A percentile compares a stretch with the other conserved stretches of the same genome.
Conservation (phyloP, 441 rosid genomes). For the Breynia disticha region DNA sequence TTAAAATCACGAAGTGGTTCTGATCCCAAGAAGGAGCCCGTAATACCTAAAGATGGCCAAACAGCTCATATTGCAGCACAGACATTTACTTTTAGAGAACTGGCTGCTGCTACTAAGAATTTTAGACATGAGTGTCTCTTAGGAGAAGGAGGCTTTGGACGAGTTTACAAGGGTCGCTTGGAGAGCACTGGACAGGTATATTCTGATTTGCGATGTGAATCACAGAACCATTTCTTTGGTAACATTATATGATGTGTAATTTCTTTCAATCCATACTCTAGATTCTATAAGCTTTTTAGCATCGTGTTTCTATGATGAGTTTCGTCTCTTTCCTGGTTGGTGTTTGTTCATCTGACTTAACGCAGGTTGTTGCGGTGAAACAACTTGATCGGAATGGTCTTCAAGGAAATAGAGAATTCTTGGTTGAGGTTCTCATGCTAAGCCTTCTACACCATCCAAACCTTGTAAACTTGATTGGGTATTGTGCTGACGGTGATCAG, state of each 20-base stretch:
- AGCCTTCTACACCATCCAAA: constrained; percentile 91
- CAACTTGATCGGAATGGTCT: constrained; percentile 95
- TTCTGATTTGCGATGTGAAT: constrained; percentile 1
- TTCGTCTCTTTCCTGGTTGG: constrained; percentile 3
- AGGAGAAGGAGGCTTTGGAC: constrained; percentile 99
- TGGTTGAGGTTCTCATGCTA: constrained; percentile 96
- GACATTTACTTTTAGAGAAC: constrained; percentile 83
- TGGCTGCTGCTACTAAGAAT: constrained; percentile 82
- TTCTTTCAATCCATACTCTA: not conserved
- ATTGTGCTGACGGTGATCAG: constrained; percentile 97
- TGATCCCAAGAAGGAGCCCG: constrained; percentile 61
- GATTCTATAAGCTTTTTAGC: not conserved
- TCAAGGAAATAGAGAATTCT: constrained; percentile 96
- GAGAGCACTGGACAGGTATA: constrained; percentile 91
- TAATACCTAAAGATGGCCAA: constrained; percentile 59
- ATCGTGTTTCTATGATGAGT: constrained; percentile 1
- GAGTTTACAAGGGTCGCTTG: constrained; percentile 86
- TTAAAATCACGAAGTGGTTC: constrained; percentile 58
- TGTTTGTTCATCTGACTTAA: constrained; percentile 10
- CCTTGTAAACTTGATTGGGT: constrained; percentile 91
- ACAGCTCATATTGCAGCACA: constrained; percentile 77
- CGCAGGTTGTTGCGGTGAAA: constrained; percentile 94
- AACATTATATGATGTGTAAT: not conserved
- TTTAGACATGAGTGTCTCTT: constrained; percentile 71
- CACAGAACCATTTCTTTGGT: not conserved